Evolutionary conservation across 495 filamentous ascomycete genomes (phyloP).

Genomic region (Hypoxylon trugodes): DNA sequence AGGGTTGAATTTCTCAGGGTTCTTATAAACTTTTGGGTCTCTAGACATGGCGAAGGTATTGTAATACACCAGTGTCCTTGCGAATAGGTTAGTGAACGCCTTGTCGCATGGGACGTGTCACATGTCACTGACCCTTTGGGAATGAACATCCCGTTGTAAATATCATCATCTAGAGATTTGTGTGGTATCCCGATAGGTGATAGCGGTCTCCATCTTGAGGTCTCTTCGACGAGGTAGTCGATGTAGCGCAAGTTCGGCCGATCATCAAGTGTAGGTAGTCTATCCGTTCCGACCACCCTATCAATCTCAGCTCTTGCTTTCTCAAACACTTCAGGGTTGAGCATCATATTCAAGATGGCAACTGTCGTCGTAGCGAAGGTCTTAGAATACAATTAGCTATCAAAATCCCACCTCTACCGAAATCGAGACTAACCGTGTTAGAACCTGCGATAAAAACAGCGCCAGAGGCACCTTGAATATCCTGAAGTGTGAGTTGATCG

Average conservation of each 20-base stretch:
- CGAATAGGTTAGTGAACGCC: neutral
- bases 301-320: constrained; percentile 69
- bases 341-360: constrained; percentile 52
- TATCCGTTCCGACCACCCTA: constrained; percentile 54
- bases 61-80: constrained; percentile 52
- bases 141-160: constrained; percentile 58
- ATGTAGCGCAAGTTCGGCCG: constrained; percentile 61
- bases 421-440: constrained; percentile 50
- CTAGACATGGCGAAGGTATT: constrained; percentile 59
- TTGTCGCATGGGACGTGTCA: neutral
- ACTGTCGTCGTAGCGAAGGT: constrained; percentile 52
- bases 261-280: constrained; percentile 62
- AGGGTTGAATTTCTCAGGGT: constrained; percentile 54
- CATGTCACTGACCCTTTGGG: constrained; percentile 45
- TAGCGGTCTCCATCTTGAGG: constrained; percentile 68
- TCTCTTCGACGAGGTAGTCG: constrained; percentile 63
- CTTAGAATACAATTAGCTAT: constrained; percentile 20
- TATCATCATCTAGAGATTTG: constrained; percentile 60
- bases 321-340: constrained; percentile 56
- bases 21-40: constrained; percentile 49
- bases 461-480: constrained; percentile 59
- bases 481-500: constrained; percentile 52
- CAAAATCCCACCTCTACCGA: neutral
- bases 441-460: constrained; percentile 61
- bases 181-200: constrained; percentile 70